Evolutionary conservation across 257 asterid species (phyloP), one percentile per base, ranked within the genome.

Genomic region (Solanum medicagineum): DNA sequence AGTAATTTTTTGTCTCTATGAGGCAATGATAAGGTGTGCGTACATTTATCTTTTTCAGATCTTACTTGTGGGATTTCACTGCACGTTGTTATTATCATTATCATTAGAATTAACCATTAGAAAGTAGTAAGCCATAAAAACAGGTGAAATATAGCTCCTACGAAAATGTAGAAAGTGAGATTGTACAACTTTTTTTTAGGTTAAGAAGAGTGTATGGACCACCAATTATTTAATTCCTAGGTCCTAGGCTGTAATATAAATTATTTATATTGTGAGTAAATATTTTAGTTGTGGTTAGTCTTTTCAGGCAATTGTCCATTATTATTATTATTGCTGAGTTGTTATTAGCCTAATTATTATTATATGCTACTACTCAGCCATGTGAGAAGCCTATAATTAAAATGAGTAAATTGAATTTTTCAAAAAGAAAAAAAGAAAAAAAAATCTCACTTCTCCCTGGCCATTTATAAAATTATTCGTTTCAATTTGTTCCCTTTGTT

Each of bases 21-120:
- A 29, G 32, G 0, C 32, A 29, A 3, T 29, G 3, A 2, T 29
- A 29, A 29, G 0, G 0, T 29, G 0, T 29, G 32, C 32, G 0
- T 29, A 29, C 3, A 2, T 29, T 29, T 29, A 32, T 32, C 0
- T 4, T 32, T 32, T 32, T 32, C 36, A 32, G 4, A 32, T 32
- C 36, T 32, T 32, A 29, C 3, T 29, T 29, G 4, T 32, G 36
- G 1, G 0, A 32, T 32, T 32, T 29, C 32, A 29, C 3, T 29
- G 0, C 3, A 32, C 3, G 4, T 0, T 32, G 0, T 36, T 36
- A 16, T 40, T 36, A 26, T 69, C 4, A 16, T 40, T 36, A 26
- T 69, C 4, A 17, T 24, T 17, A 69, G 15, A 69, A 69, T 40
- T 45, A 40, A 13, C 16, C 53, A 69, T 40, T 22, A 32, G 14